Percentiles rank a stretch among this genome's conserved stretches.
These are phyloP conservation scores for Ilex aquifolium DNA, from an alignment of 257 asterid species.

Conservation along the genomic window DNA sequence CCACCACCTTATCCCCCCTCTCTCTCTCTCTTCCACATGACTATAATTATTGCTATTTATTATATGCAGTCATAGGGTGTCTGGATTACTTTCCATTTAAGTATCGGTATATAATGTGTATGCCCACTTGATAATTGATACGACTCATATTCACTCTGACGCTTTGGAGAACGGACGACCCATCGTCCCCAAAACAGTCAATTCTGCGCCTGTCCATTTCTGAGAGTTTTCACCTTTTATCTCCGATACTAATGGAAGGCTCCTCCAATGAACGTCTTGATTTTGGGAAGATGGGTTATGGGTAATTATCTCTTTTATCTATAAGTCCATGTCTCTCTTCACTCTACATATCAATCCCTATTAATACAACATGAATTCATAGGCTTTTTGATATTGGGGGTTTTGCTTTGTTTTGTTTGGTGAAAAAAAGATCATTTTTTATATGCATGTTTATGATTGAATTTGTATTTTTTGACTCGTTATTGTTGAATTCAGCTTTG, in stretches of 20 bases:
- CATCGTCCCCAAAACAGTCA: conserved; percentile 20
- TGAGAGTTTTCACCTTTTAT: background rate
- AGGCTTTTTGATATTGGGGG: background rate
- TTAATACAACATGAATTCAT: no score
- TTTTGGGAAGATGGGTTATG: conserved; percentile 98
- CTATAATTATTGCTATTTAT: no score
- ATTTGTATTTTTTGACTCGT: no score
- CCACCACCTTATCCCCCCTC: background rate
- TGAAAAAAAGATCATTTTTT: no score
- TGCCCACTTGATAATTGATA: conserved; percentile 38
- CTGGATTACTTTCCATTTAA: no score
- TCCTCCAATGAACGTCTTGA: conserved; percentile 70
- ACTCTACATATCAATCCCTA: no score
- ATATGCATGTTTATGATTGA: no score
- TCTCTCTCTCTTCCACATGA: background rate
- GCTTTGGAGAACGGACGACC: conserved; percentile 29
- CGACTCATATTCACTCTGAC: conserved; percentile 21
- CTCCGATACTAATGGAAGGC: conserved; percentile 66
- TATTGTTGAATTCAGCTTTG: no score
- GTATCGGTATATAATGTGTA: conserved; percentile 4
- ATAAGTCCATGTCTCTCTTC: background rate
- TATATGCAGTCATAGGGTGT: no score
- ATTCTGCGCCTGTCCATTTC: background rate
- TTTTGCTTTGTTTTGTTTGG: no score
- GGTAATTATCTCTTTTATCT: conserved; percentile 33